These are phyloP conservation scores for Thelephora terrestris DNA, from an alignment of 1,284 basidiomycete genomes.

Conservation along the genomic window DNA sequence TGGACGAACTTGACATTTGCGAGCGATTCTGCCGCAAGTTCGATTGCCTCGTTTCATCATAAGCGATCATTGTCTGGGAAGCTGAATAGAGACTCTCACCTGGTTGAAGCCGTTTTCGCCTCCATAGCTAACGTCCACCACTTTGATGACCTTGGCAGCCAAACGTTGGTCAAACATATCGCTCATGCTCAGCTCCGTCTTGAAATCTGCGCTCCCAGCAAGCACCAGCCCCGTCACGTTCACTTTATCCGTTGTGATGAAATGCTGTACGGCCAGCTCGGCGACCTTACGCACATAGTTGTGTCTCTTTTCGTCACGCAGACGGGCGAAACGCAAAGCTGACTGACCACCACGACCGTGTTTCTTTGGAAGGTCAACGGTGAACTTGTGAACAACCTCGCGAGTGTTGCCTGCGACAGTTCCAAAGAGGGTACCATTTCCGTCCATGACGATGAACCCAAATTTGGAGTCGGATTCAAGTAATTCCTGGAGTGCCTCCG, in stretches of 20 bases:
- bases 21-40: constrained; percentile 90
- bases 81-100: constrained; percentile 29
- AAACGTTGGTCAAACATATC: constrained; percentile 95
- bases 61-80: not conserved
- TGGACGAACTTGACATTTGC: constrained; percentile 99
- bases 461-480: constrained; percentile 97
- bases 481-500: constrained; percentile 92
- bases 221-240: constrained; percentile 97
- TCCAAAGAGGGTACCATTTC: constrained; percentile 94
- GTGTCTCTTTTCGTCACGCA: constrained; percentile 98
- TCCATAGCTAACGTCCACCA: constrained; percentile 98
- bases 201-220: constrained; percentile 97
- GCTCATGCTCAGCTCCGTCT: constrained; percentile 93
- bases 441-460: constrained; percentile 99
- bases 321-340: constrained; percentile 98
- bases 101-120: constrained; percentile 99
- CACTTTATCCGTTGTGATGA: constrained; percentile 97
- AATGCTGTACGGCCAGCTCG: constrained; percentile 95
- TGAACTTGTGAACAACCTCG: constrained; percentile 96
- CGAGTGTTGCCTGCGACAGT: constrained; percentile 96
- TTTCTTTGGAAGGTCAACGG: constrained; percentile 98
- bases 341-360: constrained; percentile 99
- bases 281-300: constrained; percentile 99
- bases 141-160: constrained; percentile 87
- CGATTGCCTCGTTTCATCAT: constrained; percentile 66